Evolutionary conservation across 2,329 filamentous ascomycete genomes (phyloP), one percentile per base, ranked within the genome.

Genomic region (Incumbomyces lentus): DNA sequence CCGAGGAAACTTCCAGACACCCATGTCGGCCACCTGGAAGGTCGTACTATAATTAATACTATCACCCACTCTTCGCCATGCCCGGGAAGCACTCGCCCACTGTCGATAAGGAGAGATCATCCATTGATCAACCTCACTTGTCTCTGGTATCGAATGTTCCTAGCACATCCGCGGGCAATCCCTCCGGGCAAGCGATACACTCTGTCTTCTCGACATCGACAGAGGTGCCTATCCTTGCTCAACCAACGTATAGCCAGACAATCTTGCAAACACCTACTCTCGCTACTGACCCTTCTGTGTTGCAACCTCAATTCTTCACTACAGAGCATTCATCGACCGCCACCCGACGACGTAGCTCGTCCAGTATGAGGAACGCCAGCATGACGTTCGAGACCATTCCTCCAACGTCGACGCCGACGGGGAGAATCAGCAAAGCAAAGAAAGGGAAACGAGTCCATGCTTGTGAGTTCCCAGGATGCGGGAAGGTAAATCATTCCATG

Each of bases 401-500:
- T 16, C 58, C 69, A 40, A 66, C 66, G 46, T 72, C 70, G 49
- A 73, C 70, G 22, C 70, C 70, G 17, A 72, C 69, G 16, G 72
- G 70, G 31, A 66, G 70, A 42, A 65, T 72, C 53, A 73, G 70
- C 60, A 73, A 72, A 56, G 70, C 70, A 11, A 73, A 71, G 60
- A 73, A 73, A 57, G 70, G 70, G 26, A 72, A 72, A 57, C 66
- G 68, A 43, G 70, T 73, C 12, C 70, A 73, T 53, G 63, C 63
- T 7, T 73, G 70, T 54, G 63, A 69, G 48, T 69, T 60, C 49
- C 66, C 67, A 13, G 68, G 69, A 33, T 73, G 70, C 54, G 62
- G 61, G 50, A 73, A 73, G 64, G 68, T 71, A 51, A 49, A 64
- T 56, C 19, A 30, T 32, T 26, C n/a, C n/a, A n/a, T n/a, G n/a